These are phyloP conservation scores for Magnaporthiopsis rhizophila DNA, from an alignment of 2,329 filamentous ascomycete genomes.

Conservation along the genomic window DNA sequence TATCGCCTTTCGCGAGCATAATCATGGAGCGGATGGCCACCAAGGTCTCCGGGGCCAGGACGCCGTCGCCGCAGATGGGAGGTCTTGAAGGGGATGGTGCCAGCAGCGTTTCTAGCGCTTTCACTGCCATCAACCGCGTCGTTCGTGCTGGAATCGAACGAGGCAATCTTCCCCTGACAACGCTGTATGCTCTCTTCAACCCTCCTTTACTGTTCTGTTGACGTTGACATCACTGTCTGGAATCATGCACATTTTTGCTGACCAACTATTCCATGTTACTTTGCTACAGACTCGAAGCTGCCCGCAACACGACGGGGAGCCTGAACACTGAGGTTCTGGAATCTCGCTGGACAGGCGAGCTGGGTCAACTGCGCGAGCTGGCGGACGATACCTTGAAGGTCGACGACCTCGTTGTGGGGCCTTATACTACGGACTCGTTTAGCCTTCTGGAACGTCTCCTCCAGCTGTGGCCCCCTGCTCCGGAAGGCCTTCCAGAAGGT, in stretches of 20 bases:
- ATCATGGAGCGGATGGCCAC: background rate
- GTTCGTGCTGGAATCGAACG: conserved; percentile 5
- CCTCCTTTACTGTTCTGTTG: background rate
- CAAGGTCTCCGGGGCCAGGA: conserved; percentile 6
- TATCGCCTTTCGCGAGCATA: conserved; percentile 3
- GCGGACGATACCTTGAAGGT: background rate
- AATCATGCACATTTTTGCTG: background rate
- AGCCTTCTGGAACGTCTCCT: conserved; percentile 9
- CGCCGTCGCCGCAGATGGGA: conserved; percentile 3
- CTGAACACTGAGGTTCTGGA: conserved; percentile 7
- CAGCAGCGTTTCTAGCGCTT: background rate
- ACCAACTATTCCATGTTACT: background rate
- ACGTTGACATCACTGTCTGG: too few relatives aligned
- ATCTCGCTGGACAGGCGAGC: background rate
- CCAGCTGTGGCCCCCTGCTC: conserved; percentile 8
- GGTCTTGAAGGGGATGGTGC: background rate
- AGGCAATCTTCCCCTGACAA: conserved; percentile 11
- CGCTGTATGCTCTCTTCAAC: conserved; percentile 1
- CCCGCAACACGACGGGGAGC: conserved; percentile 1
- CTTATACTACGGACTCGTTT: background rate
- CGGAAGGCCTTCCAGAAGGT: background rate
- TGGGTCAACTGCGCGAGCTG: background rate
- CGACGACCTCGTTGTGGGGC: background rate
- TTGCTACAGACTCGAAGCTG: conserved; percentile 10
- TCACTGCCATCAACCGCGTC: conserved; percentile 1